A percentile compares a stretch with the other conserved stretches of the same genome.
phyloP scores from a whole-genome alignment of 1,139 yeast species.

The Pichia cactophila region DNA sequence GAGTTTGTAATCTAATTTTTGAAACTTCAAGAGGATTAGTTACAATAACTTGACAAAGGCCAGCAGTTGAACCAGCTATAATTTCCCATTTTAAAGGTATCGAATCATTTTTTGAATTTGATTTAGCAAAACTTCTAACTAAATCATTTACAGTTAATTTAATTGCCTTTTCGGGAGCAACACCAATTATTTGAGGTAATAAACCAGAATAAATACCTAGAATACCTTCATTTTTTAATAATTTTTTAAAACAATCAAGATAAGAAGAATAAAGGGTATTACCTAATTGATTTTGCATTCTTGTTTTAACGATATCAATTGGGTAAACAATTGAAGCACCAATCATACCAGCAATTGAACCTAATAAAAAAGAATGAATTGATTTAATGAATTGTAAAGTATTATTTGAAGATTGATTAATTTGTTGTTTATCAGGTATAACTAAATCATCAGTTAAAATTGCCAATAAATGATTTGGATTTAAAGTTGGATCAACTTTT shows the following conservation, averaged over 20 bases:
- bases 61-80: constrained; percentile 87
- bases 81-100: constrained; percentile 70
- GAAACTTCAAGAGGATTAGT: constrained; percentile 96
- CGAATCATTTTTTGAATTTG: constrained; percentile 33
- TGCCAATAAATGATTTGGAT: constrained; percentile 41
- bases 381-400: constrained; percentile 65
- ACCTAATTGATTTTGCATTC: constrained; percentile 93
- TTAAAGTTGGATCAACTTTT: constrained; percentile 41
- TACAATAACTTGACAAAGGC: constrained; percentile 93
- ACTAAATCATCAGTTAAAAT: constrained; percentile 48
- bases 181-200: constrained; percentile 92
- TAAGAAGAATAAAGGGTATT: constrained; percentile 71
- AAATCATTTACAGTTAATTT: constrained; percentile 91
- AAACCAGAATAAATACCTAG: constrained; percentile 90
- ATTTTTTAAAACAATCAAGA: constrained; percentile 77
- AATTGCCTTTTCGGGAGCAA: constrained; percentile 97
- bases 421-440: constrained; percentile 34
- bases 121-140: constrained; percentile 66
- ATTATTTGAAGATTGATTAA: constrained; percentile 26
- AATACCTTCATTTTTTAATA: constrained; percentile 69
- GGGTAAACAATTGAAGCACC: constrained; percentile 99
- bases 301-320: constrained; percentile 89
- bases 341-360: constrained; percentile 94
- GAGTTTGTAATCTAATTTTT: constrained; percentile 90
- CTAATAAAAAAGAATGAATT: constrained; percentile 77